Conservation (phyloP, 129 eudicot genomes). For the Mikania micrantha region DNA sequence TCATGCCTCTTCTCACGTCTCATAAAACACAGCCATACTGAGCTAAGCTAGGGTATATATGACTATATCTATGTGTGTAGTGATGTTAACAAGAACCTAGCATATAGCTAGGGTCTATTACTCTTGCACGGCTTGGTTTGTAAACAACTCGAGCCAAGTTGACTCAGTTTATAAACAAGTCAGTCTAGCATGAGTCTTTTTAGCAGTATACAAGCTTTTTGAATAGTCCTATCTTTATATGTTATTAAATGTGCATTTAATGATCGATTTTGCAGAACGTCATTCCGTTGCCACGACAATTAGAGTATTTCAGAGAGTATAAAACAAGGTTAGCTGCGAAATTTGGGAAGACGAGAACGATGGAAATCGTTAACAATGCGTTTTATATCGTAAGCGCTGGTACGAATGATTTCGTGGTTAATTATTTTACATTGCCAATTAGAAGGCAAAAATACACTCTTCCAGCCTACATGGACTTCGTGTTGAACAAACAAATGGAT, state of each 20-base stretch:
- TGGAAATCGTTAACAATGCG: slow-evolving; percentile 43
- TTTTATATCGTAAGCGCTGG: slow-evolving; percentile 59
- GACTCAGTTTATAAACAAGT: too few relatives aligned
- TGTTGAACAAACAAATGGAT: slow-evolving; percentile 31
- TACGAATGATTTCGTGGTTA: slow-evolving; percentile 70
- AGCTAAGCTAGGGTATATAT: too few relatives aligned
- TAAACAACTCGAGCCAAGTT: too few relatives aligned
- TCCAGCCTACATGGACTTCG: slow-evolving; percentile 46
- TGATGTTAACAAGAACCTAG: too few relatives aligned
- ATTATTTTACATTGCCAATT: slow-evolving; percentile 53
- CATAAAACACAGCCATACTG: too few relatives aligned
- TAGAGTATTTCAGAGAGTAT: slow-evolving; percentile 60
- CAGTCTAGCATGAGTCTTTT: too few relatives aligned
- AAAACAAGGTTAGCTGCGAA: slow-evolving; percentile 23
- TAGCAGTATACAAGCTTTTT: too few relatives aligned
- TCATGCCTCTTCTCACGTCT: too few relatives aligned
- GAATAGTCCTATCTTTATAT: too few relatives aligned
- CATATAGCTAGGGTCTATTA: too few relatives aligned
- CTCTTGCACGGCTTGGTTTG: too few relatives aligned
- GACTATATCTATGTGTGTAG: too few relatives aligned
- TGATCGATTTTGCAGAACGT: slow-evolving; percentile 46
- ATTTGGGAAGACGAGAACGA: slow-evolving; percentile 44
- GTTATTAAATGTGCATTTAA: background rate
- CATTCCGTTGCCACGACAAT: slow-evolving; percentile 43
- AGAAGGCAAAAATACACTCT: slow-evolving; percentile 46